Evolutionary conservation across 129 eudicot species (phyloP).

Genomic region (Pseudognaphalium luteoalbum): DNA sequence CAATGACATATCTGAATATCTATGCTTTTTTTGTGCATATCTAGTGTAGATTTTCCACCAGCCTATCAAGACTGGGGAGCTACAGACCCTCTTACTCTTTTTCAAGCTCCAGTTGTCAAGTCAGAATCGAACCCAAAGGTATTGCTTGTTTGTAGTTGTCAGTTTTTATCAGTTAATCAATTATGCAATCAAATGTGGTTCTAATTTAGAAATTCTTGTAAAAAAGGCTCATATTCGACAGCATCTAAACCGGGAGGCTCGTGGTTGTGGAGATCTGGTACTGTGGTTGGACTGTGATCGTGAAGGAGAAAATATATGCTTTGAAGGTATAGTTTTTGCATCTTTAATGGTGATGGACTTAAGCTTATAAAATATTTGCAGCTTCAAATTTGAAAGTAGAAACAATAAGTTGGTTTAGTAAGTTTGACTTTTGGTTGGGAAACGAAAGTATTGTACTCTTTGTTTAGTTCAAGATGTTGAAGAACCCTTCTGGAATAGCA

Average conservation of each 20-base stretch:
- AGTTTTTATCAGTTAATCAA: not conserved
- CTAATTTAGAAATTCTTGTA: not conserved
- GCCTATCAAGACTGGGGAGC: slow-evolving; percentile 78
- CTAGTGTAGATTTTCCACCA: slow-evolving; percentile 91
- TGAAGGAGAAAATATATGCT: slow-evolving; percentile 97
- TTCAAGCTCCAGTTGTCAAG: slow-evolving; percentile 74
- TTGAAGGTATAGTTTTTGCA: slow-evolving; percentile 68
- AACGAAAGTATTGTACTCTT: not conserved
- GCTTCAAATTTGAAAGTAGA: not conserved
- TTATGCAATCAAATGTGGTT: slow-evolving; percentile 15
- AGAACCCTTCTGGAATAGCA: not conserved
- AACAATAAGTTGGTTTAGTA: not conserved
- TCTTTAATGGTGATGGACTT: not conserved
- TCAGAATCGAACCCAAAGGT: slow-evolving; percentile 89
- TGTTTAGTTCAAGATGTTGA: not conserved
- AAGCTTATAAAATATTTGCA: not conserved
- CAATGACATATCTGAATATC: slow-evolving; percentile 12
- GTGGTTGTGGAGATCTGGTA: slow-evolving; percentile 78
- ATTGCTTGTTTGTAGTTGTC: not conserved
- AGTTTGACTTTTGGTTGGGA: not conserved
- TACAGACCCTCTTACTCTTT: slow-evolving; percentile 79
- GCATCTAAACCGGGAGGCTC: slow-evolving; percentile 90
- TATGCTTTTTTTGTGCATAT: slow-evolving; percentile 31
- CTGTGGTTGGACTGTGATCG: slow-evolving; percentile 97
- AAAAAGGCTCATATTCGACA: slow-evolving; percentile 84